Conservation (phyloP, 2,329 filamentous ascomycete species). For the Trichoderma brevicompactum region DNA sequence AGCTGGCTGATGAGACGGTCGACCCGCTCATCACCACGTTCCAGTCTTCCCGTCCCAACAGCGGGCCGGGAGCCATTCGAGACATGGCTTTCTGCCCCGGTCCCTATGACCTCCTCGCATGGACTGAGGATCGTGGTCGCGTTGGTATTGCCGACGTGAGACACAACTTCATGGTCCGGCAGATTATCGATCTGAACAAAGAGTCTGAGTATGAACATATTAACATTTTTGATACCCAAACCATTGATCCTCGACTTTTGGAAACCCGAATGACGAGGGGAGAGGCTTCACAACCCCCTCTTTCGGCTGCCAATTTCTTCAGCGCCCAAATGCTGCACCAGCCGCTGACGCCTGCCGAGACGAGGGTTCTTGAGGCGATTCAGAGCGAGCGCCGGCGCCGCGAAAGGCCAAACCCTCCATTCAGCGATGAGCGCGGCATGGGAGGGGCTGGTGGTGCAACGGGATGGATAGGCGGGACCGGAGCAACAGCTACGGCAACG, state of each 20-base stretch:
- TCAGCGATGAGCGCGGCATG: slow-evolving; percentile 35
- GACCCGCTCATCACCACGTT: slow-evolving; percentile 76
- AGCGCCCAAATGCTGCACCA: slow-evolving; percentile 45
- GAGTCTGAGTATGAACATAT: slow-evolving; percentile 62
- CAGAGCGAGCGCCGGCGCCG: slow-evolving; percentile 57
- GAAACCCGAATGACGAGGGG: slow-evolving; percentile 52
- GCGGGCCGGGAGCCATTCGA: slow-evolving; percentile 77
- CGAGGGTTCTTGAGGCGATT: slow-evolving; percentile 60
- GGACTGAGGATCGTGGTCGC: slow-evolving; percentile 85
- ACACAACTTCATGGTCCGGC: slow-evolving; percentile 67
- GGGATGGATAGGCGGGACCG: slow-evolving; percentile 16
- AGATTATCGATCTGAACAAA: slow-evolving; percentile 68
- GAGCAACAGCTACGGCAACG: slow-evolving; percentile 31
- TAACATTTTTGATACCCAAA: slow-evolving; percentile 58
- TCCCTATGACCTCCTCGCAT: slow-evolving; percentile 87
- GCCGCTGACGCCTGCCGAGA: slow-evolving; percentile 59
- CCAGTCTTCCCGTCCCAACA: slow-evolving; percentile 73
- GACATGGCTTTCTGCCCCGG: slow-evolving; percentile 92
- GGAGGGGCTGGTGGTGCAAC: slow-evolving; percentile 29
- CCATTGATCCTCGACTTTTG: slow-evolving; percentile 58
- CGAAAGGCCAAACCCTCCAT: slow-evolving; percentile 45
- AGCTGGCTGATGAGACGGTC: slow-evolving; percentile 49
- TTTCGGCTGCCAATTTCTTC: slow-evolving; percentile 20
- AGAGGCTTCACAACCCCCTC: slow-evolving; percentile 35
- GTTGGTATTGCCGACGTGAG: slow-evolving; percentile 76